Base-by-base conservation (phyloP, 352 stramenopile genomes). In the Phytophthora europaea region DNA sequence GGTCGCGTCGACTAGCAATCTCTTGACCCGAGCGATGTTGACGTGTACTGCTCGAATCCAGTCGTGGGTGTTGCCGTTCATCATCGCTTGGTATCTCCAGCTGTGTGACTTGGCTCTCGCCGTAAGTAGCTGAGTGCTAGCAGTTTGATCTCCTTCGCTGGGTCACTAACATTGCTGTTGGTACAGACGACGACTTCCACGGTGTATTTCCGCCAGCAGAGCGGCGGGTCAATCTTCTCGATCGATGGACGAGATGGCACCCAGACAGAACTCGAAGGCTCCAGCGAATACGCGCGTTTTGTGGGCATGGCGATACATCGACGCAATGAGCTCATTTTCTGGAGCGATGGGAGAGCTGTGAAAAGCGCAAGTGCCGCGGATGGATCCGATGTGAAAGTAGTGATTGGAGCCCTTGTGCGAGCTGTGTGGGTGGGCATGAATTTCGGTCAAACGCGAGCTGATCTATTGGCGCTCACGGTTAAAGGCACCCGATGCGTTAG, bases 191-290 rank as follows among this genome's bases (percentile, higher is more conserved):
- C 61, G 16, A 81, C 81, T 22, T 87, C 84, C 31, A 92, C 80
- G 1, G 85, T 94, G 53, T 94, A 89, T 72, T 94, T 85, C 57
- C 85, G 78, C 33, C 76, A 88, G 52, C 73, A 81, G 22, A 79
- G 57, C 18, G 77, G 72, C 34, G 87, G 83, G 26, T 82, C 79
- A 26, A 92, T 94, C 70, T 85, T 89, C 45, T 34, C 83, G 38
- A 78, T 89, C 65, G 76, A 83, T 70, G 84, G 62, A 51, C 71
- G 72, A 48, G 73, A 83, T 72, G 73, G 79, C 53, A 68, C 36
- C 23, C 51, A 73, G 50, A 78, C 43, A 2, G 76, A 89, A 60
- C 28, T 89, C 1, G 63, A 85, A 62, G 65, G 65, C 9, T 88
- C 79, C 0, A 65, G 75, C 36, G 55, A 71, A 18, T 87, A 85